A percentile compares a stretch with the other conserved stretches of the same genome.
Conservation (phyloP, 1,139 yeast species). For the Protomyces macrosporus region DNA sequence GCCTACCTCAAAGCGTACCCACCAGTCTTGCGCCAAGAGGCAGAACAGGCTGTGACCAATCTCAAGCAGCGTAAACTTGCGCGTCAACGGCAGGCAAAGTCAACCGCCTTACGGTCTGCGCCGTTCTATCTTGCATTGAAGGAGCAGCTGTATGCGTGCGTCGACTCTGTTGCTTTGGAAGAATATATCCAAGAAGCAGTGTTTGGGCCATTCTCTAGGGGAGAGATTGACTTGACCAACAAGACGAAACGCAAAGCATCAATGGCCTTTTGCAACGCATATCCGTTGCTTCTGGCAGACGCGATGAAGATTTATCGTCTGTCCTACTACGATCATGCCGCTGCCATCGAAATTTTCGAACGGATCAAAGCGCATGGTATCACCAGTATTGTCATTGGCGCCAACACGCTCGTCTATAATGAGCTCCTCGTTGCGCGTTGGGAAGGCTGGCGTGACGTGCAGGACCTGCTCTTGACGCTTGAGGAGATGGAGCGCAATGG, state of each 20-base stretch:
- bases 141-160: conserved; percentile 27
- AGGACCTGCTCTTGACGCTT: conserved; percentile 39
- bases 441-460: conserved; percentile 43
- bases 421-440: conserved; percentile 41
- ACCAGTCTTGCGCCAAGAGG: conserved; percentile 27
- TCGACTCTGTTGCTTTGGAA: conserved; percentile 23
- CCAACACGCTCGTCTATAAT: conserved; percentile 44
- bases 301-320: conserved; percentile 35
- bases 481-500: conserved; percentile 44
- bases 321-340: conserved; percentile 40
- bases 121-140: conserved; percentile 8
- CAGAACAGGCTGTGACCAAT: conserved; percentile 8
- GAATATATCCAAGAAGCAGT: conserved; percentile 29
- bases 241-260: conserved; percentile 30
- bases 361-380: conserved; percentile 39
- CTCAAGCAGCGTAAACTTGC: conserved; percentile 1
- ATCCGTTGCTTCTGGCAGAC: conserved; percentile 33
- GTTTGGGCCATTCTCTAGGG: conserved; percentile 29
- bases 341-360: conserved; percentile 43
- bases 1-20: conserved; percentile 22
- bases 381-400: conserved; percentile 42
- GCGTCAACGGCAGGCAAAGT: conserved; percentile 10
- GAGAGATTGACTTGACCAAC: conserved; percentile 25
- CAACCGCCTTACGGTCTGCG: conserved; percentile 24
- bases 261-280: conserved; percentile 29